phyloP scores from a whole-genome alignment of 2,329 filamentous ascomycete species.

The Zarea fungicola region DNA sequence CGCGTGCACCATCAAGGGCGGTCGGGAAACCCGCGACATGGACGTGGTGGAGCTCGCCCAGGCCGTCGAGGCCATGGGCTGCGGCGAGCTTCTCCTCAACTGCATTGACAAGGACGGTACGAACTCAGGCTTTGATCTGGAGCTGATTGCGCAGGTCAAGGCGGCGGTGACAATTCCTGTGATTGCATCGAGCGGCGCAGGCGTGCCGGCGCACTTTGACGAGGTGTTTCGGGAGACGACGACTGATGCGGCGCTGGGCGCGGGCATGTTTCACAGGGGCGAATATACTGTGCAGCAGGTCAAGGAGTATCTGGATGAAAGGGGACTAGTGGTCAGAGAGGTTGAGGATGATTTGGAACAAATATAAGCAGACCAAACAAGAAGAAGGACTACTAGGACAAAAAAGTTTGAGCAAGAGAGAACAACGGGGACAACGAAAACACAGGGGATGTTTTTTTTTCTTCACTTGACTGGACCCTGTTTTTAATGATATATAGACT shows the following conservation, averaged over 20 bases:
- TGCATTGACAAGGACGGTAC: constrained; percentile 97
- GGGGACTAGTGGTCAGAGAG: constrained; percentile 71
- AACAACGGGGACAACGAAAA: background rate
- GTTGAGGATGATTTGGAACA: constrained; percentile 56
- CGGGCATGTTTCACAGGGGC: constrained; percentile 94
- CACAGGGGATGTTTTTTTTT: background rate
- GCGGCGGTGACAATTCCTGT: constrained; percentile 83
- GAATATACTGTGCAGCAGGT: constrained; percentile 95
- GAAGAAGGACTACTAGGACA: too few species aligned
- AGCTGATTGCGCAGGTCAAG: constrained; percentile 87
- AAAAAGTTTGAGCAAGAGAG: constrained; percentile 7
- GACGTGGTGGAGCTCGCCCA: constrained; percentile 84
- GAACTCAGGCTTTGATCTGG: constrained; percentile 89
- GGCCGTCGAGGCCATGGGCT: constrained; percentile 93
- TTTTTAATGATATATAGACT: constrained; percentile 4
- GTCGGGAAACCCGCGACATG: constrained; percentile 86
- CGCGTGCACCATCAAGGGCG: constrained; percentile 93
- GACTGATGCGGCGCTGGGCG: constrained; percentile 89
- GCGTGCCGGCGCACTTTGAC: constrained; percentile 78
- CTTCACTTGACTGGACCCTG: too few species aligned
- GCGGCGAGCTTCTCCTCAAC: constrained; percentile 91
- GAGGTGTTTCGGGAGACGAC: constrained; percentile 83
- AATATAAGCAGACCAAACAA: too few species aligned
- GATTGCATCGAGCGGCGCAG: constrained; percentile 90
- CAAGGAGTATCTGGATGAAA: constrained; percentile 70